These are phyloP conservation scores for Acmispon strigosus DNA, from an alignment of 306 rosid species.

Conservation along the genomic window DNA sequence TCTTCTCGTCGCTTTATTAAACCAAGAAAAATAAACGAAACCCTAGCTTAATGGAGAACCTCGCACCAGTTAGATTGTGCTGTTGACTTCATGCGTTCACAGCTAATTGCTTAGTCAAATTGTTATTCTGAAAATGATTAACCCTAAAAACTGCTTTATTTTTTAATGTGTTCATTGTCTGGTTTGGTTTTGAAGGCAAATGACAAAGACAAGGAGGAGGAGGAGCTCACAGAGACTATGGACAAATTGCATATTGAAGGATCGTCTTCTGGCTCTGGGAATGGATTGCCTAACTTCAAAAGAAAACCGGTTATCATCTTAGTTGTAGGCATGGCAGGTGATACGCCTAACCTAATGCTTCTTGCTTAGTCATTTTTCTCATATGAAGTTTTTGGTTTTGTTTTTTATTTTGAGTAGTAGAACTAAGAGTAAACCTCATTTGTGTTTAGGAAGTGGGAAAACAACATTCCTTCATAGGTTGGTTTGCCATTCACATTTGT, in stretches of 20 bases:
- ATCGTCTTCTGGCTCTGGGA: slow-evolving; percentile 50
- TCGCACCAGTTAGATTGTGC: background rate
- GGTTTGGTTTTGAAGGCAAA: slow-evolving; percentile 31
- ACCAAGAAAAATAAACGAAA: background rate
- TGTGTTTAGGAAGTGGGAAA: slow-evolving; percentile 79
- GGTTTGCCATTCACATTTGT: slow-evolving; percentile 59
- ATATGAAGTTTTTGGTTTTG: background rate
- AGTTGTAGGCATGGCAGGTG: slow-evolving; percentile 94
- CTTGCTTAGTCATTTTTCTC: background rate
- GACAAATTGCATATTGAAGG: slow-evolving; percentile 62
- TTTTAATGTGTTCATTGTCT: background rate
- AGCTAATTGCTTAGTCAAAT: background rate
- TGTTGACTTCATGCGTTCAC: background rate
- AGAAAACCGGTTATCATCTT: slow-evolving; percentile 76
- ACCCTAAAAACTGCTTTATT: background rate
- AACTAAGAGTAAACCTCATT: background rate
- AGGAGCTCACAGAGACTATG: slow-evolving; percentile 51
- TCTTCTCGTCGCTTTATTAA: background rate
- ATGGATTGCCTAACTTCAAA: slow-evolving; percentile 41
- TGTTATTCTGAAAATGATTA: background rate
- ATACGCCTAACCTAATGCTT: background rate
- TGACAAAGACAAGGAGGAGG: slow-evolving; percentile 49
- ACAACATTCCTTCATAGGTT: slow-evolving; percentile 74
- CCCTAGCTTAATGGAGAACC: background rate
- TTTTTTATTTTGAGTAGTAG: background rate